Base-by-base conservation (phyloP, 1,284 basidiomycete genomes). In the Moesziomyces parantarcticus region DNA sequence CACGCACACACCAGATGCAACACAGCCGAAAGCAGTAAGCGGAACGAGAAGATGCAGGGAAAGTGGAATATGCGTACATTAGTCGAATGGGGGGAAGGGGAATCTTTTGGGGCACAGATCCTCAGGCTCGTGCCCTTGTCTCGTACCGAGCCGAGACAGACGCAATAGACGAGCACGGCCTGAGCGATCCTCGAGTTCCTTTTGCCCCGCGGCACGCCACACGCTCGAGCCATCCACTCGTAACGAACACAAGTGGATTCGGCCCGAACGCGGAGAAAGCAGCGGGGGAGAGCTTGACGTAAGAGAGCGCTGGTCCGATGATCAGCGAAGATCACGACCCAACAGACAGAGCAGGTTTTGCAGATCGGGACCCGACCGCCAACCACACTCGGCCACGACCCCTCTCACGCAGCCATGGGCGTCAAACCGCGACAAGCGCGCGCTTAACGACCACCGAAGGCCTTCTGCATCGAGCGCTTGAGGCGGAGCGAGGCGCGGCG, bases 391-490 rank as follows among this genome's bases (percentile, higher is more conserved):
- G 16, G 14, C 34, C 29, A 8, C 8, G 8, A 1, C 34, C 34
- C 34, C 34, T 36, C 34, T 36, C 34, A 18, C 16, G 14, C 34
- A 36, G 34, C 34, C 14, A 14, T 36, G 34, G 34, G 14, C 34
- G n/a, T 36, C 26, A 43, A 29, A 45, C 50, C 18, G 36, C 23
- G n/a, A 21, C 39, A 47, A 34, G 41, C 42, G 32, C 22, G 22
- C 25, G 41, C 51, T 79, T 77, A 79, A 61, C 77, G 77, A 50
- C 77, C 80, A 66, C 73, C 76, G 62, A 81, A 74, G 53, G 76
- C 81, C 80, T 83, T 83, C 73, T 83, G 81, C 66, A 83, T 78
- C 50, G 79, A 73, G 48, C 81, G 76, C 76, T 79, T 79, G 69
- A 83, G 78, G 50, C 81, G 76, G 54, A 83, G 74, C 66, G 79